Base-by-base conservation (phyloP, 2,329 filamentous ascomycete genomes). In the Chaetomium globosum region DNA sequence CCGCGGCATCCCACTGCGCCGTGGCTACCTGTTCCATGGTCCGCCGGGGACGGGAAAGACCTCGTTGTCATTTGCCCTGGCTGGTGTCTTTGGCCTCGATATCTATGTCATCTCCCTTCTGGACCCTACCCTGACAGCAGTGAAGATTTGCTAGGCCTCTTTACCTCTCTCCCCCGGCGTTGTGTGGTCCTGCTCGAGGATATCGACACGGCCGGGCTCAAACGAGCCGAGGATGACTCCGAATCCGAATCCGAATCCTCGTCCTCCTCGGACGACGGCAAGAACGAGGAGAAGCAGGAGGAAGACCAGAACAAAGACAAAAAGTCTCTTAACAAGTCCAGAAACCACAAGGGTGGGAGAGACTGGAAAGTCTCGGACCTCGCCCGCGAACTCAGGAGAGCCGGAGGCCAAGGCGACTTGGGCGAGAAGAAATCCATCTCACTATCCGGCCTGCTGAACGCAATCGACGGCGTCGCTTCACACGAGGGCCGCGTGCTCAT, bases 391-490 rank as follows among this genome's bases (percentile, higher is more conserved):
- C 73, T 82, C 4, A 80, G 80, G 70, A 79, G 78, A 56, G 77
- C 80, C 19, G 75, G 74, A 16, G 74, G 73, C 43, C 53, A 23
- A 53, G 49, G 55, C 59, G 71, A 73, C 53, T 70, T 71, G 21
- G 75, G 78, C 64, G 78, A 78, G 33, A 78, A 78, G 67, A 77
- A 78, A 66, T 76, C 83, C n/a, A 91, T 93, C 69, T 91, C 89
- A 0, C 82, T 95, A 2, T 91, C 90, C 0, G 91, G 91, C 0
- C 82, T 96, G 1, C 83, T 96, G 59, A 96, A 96, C 75, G 89
- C 89, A 65, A 92, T 96, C 66, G 91, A 96, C 72, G 90, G 92
- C 62, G 90, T 93, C 1, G 89, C 89, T 1, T 90, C 87, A 3
- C 89, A 91, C 71, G 91, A 94, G 77, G 91, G 90, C 30, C 85